Evolutionary conservation across 2,329 filamentous ascomycete species (phyloP).

Genomic region (Verticillium longisporum): DNA sequence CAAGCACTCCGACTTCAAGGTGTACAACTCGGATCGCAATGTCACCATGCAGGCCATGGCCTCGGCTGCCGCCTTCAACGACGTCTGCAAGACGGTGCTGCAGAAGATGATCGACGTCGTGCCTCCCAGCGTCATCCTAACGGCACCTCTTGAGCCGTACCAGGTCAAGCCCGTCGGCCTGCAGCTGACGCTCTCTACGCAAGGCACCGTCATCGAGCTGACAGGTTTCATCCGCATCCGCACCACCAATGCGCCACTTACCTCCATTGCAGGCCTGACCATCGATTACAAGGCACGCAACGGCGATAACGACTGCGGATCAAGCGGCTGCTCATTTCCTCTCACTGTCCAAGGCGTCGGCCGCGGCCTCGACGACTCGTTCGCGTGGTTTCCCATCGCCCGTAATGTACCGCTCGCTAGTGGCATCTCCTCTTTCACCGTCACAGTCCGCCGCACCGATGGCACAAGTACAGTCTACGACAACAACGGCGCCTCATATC

Average conservation of each 20-base stretch:
- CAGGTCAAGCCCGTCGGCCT: slow-evolving; percentile 52
- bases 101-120: slow-evolving; percentile 58
- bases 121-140: slow-evolving; percentile 41
- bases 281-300: slow-evolving; percentile 50
- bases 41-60: slow-evolving; percentile 43
- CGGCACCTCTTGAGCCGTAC: slow-evolving; percentile 47
- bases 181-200: slow-evolving; percentile 44
- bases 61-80: slow-evolving; percentile 35
- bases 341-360: slow-evolving; percentile 39
- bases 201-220: slow-evolving; percentile 40
- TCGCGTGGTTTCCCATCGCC: slow-evolving; percentile 45
- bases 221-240: slow-evolving; percentile 50
- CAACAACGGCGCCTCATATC: slow-evolving; percentile 52
- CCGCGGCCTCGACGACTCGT: slow-evolving; percentile 54
- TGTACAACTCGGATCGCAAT: slow-evolving; percentile 51
- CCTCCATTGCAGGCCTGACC: slow-evolving; percentile 37
- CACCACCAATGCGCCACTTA: slow-evolving; percentile 38
- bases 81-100: slow-evolving; percentile 42
- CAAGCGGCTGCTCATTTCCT: slow-evolving; percentile 33
- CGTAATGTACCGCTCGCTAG: slow-evolving; percentile 46
- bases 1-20: slow-evolving; percentile 47
- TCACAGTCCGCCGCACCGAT: slow-evolving; percentile 41
- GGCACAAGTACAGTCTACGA: slow-evolving; percentile 39
- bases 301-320: slow-evolving; percentile 39
- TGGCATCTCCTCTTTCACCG: slow-evolving; percentile 55